phyloP scores from a whole-genome alignment of 805 yeast species.

The Saccharomycopsis lassenensis region DNA sequence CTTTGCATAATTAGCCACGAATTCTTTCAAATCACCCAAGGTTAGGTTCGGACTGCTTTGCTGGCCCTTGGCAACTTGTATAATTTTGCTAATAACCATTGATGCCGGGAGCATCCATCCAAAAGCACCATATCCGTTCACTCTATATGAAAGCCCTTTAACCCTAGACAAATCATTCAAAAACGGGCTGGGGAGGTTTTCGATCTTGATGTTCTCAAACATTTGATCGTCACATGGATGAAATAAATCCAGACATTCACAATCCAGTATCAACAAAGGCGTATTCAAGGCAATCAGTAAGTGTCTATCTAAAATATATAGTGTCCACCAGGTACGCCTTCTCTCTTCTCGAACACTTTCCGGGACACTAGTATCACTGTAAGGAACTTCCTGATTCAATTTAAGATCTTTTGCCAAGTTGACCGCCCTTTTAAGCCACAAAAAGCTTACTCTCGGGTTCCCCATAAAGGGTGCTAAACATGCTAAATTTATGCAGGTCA shows the following conservation, averaged over 20 bases:
- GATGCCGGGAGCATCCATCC: constrained; percentile 30
- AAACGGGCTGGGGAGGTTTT: constrained; percentile 21
- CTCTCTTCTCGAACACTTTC: constrained; percentile 29
- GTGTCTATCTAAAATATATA: constrained; percentile 30
- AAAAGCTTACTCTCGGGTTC: constrained; percentile 5
- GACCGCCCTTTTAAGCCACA: constrained; percentile 12
- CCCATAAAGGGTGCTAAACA: constrained; percentile 15
- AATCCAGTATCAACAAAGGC: constrained; percentile 25
- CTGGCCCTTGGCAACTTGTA: too few relatives aligned
- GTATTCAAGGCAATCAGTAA: constrained; percentile 29
- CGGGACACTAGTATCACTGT: constrained; percentile 8
- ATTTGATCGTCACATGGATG: constrained; percentile 27
- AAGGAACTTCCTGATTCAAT: constrained; percentile 7
- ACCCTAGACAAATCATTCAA: constrained; percentile 23
- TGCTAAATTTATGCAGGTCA: constrained; percentile 7
- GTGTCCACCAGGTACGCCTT: constrained; percentile 32
- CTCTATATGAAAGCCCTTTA: constrained; percentile 21
- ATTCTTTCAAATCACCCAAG: constrained; percentile 1
- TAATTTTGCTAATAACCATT: constrained; percentile 26
- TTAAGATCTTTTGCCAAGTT: constrained; percentile 7
- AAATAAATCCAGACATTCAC: constrained; percentile 23
- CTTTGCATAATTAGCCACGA: constrained; percentile 1
- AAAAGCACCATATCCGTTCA: constrained; percentile 26
- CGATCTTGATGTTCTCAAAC: constrained; percentile 16
- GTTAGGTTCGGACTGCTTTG: too few relatives aligned